phyloP scores from a whole-genome alignment of 164 flowering plant species.

The Malania oleifera region DNA sequence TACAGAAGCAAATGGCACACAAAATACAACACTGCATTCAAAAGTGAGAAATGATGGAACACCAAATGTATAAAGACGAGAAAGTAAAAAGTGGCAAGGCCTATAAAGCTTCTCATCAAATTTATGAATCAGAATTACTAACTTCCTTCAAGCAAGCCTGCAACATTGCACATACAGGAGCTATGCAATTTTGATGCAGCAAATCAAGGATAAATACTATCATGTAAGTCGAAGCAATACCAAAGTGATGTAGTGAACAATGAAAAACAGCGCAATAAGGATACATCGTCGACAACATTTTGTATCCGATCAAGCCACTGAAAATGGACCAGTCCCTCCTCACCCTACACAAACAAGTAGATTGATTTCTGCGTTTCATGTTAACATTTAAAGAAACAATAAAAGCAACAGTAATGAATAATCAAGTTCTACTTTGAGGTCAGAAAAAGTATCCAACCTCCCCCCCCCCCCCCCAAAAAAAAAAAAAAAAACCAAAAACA shows the following conservation, averaged over 20 bases:
- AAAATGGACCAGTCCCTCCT: constrained; percentile 86
- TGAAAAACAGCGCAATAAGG: constrained; percentile 23
- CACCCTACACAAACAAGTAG: constrained; percentile 48
- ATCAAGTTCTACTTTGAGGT: background rate
- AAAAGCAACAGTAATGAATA: no score
- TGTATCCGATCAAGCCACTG: constrained; percentile 87
- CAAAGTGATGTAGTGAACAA: background rate
- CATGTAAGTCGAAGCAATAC: background rate
- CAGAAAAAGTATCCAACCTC: background rate
- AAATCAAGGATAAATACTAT: background rate
- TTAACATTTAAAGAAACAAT: no score
- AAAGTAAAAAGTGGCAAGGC: background rate
- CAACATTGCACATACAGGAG: background rate
- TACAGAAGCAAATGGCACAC: no score
- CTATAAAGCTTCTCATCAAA: background rate
- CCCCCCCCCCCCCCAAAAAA: background rate
- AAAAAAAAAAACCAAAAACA: background rate
- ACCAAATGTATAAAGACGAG: background rate
- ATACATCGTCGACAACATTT: constrained; percentile 84
- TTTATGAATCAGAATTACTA: background rate
- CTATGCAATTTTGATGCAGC: background rate
- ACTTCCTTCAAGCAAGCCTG: background rate
- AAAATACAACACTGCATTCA: no score
- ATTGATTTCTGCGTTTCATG: no score
- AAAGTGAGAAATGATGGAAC: no score